Evolutionary conservation across 2,329 filamentous ascomycete species (phyloP).

Genomic region (Penicillium crustosum): DNA sequence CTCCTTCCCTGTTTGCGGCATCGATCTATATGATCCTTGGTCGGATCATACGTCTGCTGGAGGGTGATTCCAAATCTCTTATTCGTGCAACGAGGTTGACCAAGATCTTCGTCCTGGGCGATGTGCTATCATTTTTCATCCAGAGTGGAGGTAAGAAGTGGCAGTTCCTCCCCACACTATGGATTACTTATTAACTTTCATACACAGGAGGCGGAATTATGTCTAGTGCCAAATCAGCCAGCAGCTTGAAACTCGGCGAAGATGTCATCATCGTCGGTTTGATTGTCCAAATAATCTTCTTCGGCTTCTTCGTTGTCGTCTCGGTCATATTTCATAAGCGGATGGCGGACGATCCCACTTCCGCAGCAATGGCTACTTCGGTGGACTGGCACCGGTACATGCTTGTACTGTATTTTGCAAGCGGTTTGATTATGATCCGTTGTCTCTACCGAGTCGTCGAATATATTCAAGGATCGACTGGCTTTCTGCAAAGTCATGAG

Average conservation of each 20-base stretch:
- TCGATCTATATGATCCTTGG: too few species aligned
- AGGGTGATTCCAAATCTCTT: too few species aligned
- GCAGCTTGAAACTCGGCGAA: constrained; percentile 13
- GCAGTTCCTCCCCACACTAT: too few species aligned
- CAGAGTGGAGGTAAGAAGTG: constrained; percentile 13
- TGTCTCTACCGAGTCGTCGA: constrained; percentile 35
- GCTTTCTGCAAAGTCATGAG: too few species aligned
- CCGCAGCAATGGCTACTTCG: neutral
- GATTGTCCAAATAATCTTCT: constrained; percentile 58
- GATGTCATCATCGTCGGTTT: constrained; percentile 57
- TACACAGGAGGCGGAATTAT: neutral
- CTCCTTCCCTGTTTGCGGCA: too few species aligned
- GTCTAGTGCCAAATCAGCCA: constrained; percentile 9
- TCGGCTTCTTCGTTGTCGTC: constrained; percentile 55
- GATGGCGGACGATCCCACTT: constrained; percentile 27
- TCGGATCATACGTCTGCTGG: too few species aligned
- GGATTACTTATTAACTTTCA: neutral
- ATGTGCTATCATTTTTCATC: neutral
- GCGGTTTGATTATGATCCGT: constrained; percentile 30
- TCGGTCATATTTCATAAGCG: constrained; percentile 52
- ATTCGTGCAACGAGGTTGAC: too few species aligned
- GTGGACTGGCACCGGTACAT: constrained; percentile 7
- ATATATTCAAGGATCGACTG: constrained; percentile 23
- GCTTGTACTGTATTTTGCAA: constrained; percentile 24
- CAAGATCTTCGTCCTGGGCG: neutral